Conservation (phyloP, 345 rosid genomes). For the Eucalyptus guilfoylei region DNA sequence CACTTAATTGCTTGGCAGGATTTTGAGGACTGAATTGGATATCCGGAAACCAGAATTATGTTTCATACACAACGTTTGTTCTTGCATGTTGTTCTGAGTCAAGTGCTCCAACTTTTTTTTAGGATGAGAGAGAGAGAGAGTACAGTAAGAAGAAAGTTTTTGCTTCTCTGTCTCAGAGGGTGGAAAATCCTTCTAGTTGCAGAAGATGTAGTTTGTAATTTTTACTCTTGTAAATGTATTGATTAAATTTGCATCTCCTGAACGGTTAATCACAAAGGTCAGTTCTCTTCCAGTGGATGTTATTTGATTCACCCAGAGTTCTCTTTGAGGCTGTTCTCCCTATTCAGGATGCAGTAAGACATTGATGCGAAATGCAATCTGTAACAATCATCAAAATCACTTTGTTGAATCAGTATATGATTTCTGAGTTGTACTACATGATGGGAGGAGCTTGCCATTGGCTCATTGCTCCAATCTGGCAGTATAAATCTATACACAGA, state of each 20-base stretch:
- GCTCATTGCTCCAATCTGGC: neutral
- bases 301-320: neutral
- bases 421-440: neutral
- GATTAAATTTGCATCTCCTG: neutral
- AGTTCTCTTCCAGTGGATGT: neutral
- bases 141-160: neutral
- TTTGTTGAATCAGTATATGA: neutral
- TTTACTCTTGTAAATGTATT: neutral
- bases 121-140: neutral
- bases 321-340: neutral
- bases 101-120: neutral
- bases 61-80: neutral
- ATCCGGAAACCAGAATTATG: neutral
- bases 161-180: constrained; percentile 12
- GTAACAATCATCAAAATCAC: neutral
- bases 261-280: neutral
- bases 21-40: neutral
- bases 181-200: neutral
- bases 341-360: neutral
- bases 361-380: neutral
- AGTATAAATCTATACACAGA: neutral
- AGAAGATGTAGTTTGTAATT: neutral
- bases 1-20: neutral
- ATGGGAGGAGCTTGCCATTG: neutral
- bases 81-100: neutral